Conservation (phyloP, 2,329 filamentous ascomycete genomes). For the Pestalotiopsis sp. region DNA sequence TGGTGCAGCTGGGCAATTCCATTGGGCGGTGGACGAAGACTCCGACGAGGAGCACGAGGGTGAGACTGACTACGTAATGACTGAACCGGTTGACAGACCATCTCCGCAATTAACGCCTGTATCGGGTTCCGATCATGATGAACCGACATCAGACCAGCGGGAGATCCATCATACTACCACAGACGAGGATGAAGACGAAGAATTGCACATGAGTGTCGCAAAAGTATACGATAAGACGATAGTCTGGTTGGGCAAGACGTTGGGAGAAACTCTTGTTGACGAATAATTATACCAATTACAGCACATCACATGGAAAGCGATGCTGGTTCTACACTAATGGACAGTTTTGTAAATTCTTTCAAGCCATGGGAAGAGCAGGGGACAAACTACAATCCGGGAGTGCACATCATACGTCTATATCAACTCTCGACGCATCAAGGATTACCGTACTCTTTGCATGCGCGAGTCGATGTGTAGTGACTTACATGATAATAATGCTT, state of each 20-base stretch:
- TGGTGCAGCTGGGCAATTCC: slow-evolving; percentile 25
- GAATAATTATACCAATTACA: neutral
- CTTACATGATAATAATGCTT: neutral
- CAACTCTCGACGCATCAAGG: neutral
- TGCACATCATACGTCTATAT: neutral
- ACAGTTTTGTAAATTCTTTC: neutral
- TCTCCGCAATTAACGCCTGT: slow-evolving; percentile 4
- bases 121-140: neutral
- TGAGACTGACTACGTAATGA: neutral
- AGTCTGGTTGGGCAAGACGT: slow-evolving; percentile 69
- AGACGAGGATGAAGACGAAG: slow-evolving; percentile 32
- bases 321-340: slow-evolving; percentile 2
- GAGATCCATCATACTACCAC: slow-evolving; percentile 20
- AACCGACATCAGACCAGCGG: neutral
- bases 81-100: neutral
- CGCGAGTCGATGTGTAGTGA: neutral
- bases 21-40: slow-evolving; percentile 31
- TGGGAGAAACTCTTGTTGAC: slow-evolving; percentile 47
- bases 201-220: slow-evolving; percentile 70
- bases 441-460: neutral
- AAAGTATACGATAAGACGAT: slow-evolving; percentile 81
- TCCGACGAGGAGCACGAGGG: slow-evolving; percentile 12
- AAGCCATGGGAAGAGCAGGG: neutral
- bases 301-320: neutral
- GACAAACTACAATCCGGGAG: neutral